Conservation (phyloP, 352 stramenopile genomes). For the Globisporangium middletonii region DNA sequence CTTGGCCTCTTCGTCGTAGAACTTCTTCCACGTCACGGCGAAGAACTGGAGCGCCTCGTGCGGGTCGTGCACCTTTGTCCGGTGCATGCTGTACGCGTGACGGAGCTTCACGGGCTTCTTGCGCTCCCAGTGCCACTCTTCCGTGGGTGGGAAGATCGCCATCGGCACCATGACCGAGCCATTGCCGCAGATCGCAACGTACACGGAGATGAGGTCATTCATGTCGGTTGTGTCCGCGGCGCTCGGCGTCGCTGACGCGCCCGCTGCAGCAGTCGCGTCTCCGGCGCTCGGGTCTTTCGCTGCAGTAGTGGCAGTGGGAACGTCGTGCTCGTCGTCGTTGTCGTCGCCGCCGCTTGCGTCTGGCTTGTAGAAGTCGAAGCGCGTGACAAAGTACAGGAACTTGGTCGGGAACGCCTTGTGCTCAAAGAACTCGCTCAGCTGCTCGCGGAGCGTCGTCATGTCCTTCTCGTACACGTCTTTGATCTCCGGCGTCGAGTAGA, state of each 20-base stretch:
- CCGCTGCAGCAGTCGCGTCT: not conserved
- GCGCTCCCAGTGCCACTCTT: constrained; percentile 80
- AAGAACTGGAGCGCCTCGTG: constrained; percentile 81
- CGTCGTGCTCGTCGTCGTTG: constrained; percentile 27
- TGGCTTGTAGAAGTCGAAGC: constrained; percentile 70
- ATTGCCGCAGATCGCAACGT: constrained; percentile 83
- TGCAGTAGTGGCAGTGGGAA: too few species aligned
- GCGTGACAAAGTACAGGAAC: constrained; percentile 84
- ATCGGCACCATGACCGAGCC: constrained; percentile 84
- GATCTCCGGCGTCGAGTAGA: constrained; percentile 59
- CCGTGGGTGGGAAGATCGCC: constrained; percentile 74
- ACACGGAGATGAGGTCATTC: constrained; percentile 70
- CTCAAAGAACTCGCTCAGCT: constrained; percentile 78
- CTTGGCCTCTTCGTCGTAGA: constrained; percentile 84
- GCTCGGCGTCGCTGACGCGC: not conserved
- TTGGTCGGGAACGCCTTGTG: constrained; percentile 76
- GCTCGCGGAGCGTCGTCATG: constrained; percentile 53
- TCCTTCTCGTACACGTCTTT: constrained; percentile 65
- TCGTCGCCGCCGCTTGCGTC: constrained; percentile 33
- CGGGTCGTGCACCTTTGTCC: constrained; percentile 60
- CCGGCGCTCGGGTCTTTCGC: not conserved
- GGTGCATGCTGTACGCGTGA: constrained; percentile 77
- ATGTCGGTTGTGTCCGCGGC: constrained; percentile 13
- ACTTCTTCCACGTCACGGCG: constrained; percentile 84
- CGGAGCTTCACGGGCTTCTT: constrained; percentile 82